These are phyloP conservation scores for Parafenestella ontariensis DNA, from an alignment of 2,329 filamentous ascomycete species.

Conservation along the genomic window DNA sequence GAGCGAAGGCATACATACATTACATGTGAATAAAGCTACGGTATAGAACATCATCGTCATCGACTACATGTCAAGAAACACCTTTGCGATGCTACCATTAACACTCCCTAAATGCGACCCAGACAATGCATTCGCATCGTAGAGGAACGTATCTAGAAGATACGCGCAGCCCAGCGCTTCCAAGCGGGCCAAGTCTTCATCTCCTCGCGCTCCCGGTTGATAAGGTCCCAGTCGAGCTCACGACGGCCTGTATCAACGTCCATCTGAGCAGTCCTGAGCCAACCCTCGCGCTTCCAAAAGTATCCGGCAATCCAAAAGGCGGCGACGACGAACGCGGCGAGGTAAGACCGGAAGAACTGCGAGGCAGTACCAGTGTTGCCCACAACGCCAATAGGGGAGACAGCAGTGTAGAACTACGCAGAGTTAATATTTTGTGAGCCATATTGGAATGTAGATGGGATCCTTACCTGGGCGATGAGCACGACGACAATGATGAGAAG, in stretches of 20 bases:
- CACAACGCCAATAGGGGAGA: conserved; percentile 38
- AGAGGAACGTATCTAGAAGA: conserved; percentile 35
- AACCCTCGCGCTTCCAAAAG: conserved; percentile 69
- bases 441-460: too few relatives aligned
- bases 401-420: conserved; percentile 50
- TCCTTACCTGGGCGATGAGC: conserved; percentile 50
- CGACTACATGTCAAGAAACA: background rate
- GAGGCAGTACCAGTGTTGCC: conserved; percentile 43
- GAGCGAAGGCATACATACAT: conserved; percentile 2
- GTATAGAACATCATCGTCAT: background rate
- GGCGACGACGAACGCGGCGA: conserved; percentile 56
- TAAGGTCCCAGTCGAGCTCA: conserved; percentile 69
- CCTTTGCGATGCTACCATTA: background rate
- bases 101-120: background rate
- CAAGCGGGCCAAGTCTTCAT: conserved; percentile 62
- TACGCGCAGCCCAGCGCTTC: conserved; percentile 41
- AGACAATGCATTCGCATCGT: background rate
- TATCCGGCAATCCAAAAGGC: conserved; percentile 59
- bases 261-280: conserved; percentile 66
- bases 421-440: conserved; percentile 17
- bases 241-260: conserved; percentile 72
- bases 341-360: conserved; percentile 56
- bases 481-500: conserved; percentile 49
- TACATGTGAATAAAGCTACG: background rate
- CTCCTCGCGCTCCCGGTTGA: conserved; percentile 62